These are phyloP conservation scores for Irpex sp. DNA, from an alignment of 1,284 basidiomycete species.

Conservation along the genomic window DNA sequence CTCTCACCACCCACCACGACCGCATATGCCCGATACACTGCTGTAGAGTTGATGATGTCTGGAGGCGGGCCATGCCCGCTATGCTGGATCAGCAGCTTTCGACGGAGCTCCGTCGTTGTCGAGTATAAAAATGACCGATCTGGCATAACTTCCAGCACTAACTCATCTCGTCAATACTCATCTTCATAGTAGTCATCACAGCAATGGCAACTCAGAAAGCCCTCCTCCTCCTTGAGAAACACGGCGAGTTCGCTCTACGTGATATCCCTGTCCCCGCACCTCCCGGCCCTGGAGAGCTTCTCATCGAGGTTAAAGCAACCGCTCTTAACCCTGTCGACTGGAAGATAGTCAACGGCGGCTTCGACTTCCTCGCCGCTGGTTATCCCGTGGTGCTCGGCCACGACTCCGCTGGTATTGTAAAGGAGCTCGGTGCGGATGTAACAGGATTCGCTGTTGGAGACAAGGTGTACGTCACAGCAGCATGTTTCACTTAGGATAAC, in stretches of 20 bases:
- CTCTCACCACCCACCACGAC: too few species aligned
- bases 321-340: slow-evolving; percentile 39
- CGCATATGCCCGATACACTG: too few species aligned
- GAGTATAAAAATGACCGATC: too few species aligned
- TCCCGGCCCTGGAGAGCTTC: slow-evolving; percentile 35
- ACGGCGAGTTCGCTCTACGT: slow-evolving; percentile 22
- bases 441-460: slow-evolving; percentile 44
- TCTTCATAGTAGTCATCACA: neutral
- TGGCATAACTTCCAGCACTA: too few species aligned
- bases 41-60: too few species aligned
- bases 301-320: slow-evolving; percentile 36
- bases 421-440: slow-evolving; percentile 49
- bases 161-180: neutral
- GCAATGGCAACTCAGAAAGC: slow-evolving; percentile 21
- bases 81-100: too few species aligned
- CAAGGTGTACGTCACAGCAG: slow-evolving; percentile 29
- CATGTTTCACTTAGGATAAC: neutral
- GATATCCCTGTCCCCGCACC: slow-evolving; percentile 18
- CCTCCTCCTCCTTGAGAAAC: slow-evolving; percentile 18
- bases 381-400: slow-evolving; percentile 48
- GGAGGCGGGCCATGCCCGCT: too few species aligned
- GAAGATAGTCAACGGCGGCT: slow-evolving; percentile 27
- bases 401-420: slow-evolving; percentile 57
- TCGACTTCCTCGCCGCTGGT: slow-evolving; percentile 27
- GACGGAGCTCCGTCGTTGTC: too few species aligned